Percentiles rank a stretch among this genome's conserved stretches.
These are phyloP conservation scores for Neoboletus subvelutipes DNA, from an alignment of 768 basidiomycete species.

Conservation along the genomic window DNA sequence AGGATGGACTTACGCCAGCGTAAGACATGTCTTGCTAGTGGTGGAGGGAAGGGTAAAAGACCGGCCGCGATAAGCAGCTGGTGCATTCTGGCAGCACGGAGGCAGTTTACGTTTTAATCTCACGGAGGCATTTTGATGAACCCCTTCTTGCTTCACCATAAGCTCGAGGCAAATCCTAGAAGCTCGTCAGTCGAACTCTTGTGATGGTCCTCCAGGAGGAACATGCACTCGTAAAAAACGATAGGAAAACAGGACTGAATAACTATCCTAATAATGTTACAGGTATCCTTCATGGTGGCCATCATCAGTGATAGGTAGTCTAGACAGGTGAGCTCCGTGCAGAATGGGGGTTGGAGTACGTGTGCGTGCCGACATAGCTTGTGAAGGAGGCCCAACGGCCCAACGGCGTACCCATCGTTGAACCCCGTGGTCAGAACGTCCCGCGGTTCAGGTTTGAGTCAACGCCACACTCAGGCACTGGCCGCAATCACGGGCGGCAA, in stretches of 20 bases:
- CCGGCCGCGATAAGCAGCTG: slow-evolving; percentile 9
- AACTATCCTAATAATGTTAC: slow-evolving; percentile 34
- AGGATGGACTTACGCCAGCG: slow-evolving; percentile 14
- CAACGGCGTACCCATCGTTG: neutral
- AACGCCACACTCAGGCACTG: slow-evolving; percentile 26
- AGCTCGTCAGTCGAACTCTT: neutral
- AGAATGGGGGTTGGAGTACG: neutral
- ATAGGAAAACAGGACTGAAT: slow-evolving; percentile 8
- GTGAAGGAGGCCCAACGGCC: neutral
- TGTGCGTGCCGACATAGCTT: slow-evolving; percentile 2
- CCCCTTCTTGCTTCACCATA: neutral
- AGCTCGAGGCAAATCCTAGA: neutral
- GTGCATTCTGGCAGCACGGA: neutral
- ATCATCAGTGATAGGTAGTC: slow-evolving; percentile 6
- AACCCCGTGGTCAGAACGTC: neutral
- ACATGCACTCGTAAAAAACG: neutral
- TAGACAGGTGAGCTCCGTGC: slow-evolving; percentile 13
- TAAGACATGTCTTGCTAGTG: slow-evolving; percentile 19
- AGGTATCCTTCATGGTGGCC: slow-evolving; percentile 31
- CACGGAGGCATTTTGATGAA: neutral
- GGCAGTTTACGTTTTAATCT: neutral
- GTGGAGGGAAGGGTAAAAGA: neutral
- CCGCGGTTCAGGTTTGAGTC: neutral
- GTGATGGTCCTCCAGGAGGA: neutral
- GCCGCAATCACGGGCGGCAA: slow-evolving; percentile 38